Base-by-base conservation (phyloP, 208 protist species). In the Acanthamoeba royreba region DNA sequence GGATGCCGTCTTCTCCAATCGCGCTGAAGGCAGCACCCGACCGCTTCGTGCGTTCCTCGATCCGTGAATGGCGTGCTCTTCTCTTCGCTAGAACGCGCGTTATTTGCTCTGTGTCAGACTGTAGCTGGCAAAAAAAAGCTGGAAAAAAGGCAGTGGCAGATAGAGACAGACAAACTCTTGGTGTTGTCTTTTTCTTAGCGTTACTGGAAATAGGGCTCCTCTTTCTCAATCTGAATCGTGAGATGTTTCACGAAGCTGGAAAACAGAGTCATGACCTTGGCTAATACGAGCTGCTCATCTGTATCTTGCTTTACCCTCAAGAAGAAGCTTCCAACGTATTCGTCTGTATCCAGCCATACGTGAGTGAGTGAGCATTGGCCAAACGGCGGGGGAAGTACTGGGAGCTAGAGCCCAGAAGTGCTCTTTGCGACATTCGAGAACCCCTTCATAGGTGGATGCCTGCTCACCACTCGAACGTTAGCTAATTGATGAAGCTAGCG, bases 211-310 rank as follows among this genome's bases (percentile, higher is more conserved):
- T 77, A 77, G 25, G 63, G 38, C 25, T 90, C 83, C 45, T 90
- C 83, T 38, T 90, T 90, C 38, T 90, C 83, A 22, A 90, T 46
- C 53, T 90, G 83, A 25, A 90, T 46, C n/a, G 83, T 69, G 31
- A 90, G 53, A 52, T 90, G 83, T 13, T 90, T 58, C 15, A 90
- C 53, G 28, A 90, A 66, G 35, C 52, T 35, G 25, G 83, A 58
- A 55, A 90, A 90, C 31, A 69, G 45, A 52, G 58, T 58, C n/a
- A 19, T 38, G 15, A 90, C 53, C 31, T 90, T 58, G 31, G 45
- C 49, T 19, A 90, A 35, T 22, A 90, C 38, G 49, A 90, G 53
- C 49, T 90, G 83, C 83, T 58, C 49, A 35, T 90, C 83, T 55
- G 83, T 66, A 8, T 90, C 52, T 19, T 58, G 83, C 40, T 43